Base-by-base conservation (phyloP, 768 basidiomycete genomes). In the Tulasnella sp. region DNA sequence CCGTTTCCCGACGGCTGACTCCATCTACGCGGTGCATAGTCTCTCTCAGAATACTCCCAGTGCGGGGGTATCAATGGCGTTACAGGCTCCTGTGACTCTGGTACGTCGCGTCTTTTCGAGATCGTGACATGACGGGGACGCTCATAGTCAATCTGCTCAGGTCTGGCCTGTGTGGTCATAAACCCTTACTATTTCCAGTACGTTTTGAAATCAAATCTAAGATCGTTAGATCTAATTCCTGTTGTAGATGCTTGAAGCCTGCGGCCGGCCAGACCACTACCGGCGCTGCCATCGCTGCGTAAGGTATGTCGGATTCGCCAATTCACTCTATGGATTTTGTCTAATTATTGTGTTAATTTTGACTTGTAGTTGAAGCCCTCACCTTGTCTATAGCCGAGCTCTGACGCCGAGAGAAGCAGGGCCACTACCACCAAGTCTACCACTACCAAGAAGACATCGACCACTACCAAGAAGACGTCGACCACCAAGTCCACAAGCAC, bases 341-440 rank as follows among this genome's bases (percentile, higher is more conserved):
- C 54, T 54, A n/a, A 54, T n/a, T n/a, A 54, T 8, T 22, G 12
- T 46, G 46, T 14, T 44, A 16, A 0, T 16, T 18, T 46, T 14
- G 46, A 1, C 46, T 18, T 20, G 16, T 14, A 46, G 22, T 54
- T n/a, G 8, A 54, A 54, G 54, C 54, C 7, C 54, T n/a, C 54
- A 8, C 24, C 24, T 54, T 54, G 54, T 54, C 54, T 54, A 8
- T 54, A 22, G 24, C 54, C 54, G 5, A 37, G n/a, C 14, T 28
- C 64, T 69, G 64, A 69, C 64, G 1, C 14, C 18, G 6, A 18
- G 64, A 20, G 12, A 11, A 69, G 64, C 16, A 69, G 64, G 14
- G 44, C 75, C 37, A 76, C 75, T 16, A 76, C 40, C 22, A 76
- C 75, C 41, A 76, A 76, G 22, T 46, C 75, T 11, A 76, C 48